phyloP scores from a whole-genome alignment of 148 eudicot species.

The Pharnaceum exiguum region DNA sequence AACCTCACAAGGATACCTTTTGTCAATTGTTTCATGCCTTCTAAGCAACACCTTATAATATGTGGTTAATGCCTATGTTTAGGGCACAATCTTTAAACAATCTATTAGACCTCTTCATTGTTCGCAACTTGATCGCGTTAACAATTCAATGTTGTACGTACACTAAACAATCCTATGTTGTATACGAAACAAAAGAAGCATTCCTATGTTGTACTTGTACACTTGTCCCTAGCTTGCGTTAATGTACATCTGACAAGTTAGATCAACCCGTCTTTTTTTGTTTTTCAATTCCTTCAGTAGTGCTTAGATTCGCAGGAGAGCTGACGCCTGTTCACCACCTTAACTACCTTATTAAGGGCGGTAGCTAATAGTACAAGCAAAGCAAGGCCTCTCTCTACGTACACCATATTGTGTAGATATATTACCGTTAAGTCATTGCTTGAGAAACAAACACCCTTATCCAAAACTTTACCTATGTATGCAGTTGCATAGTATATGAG shows the following conservation, averaged over 20 bases:
- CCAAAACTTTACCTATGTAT: neutral
- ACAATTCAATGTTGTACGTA: neutral
- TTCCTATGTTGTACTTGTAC: too few relatives aligned
- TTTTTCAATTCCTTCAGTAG: too few relatives aligned
- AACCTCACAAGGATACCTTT: slow-evolving; percentile 18
- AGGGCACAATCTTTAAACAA: neutral
- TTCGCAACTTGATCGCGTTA: neutral
- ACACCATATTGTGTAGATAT: too few relatives aligned
- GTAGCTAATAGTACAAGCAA: slow-evolving; percentile 25
- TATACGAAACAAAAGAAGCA: too few relatives aligned
- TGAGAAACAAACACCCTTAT: neutral
- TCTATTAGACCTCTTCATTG: neutral
- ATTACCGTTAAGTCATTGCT: neutral
- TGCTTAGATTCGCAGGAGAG: too few relatives aligned
- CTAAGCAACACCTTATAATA: slow-evolving; percentile 25
- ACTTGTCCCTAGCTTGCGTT: too few relatives aligned
- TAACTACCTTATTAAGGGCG: slow-evolving; percentile 3
- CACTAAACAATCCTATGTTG: too few relatives aligned
- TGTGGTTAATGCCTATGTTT: slow-evolving; percentile 3
- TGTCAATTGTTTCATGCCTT: slow-evolving; percentile 24
- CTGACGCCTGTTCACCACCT: slow-evolving; percentile 12
- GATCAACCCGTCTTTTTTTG: too few relatives aligned
- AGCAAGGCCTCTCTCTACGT: slow-evolving; percentile 16
- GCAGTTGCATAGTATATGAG: neutral
- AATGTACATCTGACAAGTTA: too few relatives aligned